Evolutionary conservation across 257 asterid species (phyloP).

Genomic region (Scutellaria barbata): DNA sequence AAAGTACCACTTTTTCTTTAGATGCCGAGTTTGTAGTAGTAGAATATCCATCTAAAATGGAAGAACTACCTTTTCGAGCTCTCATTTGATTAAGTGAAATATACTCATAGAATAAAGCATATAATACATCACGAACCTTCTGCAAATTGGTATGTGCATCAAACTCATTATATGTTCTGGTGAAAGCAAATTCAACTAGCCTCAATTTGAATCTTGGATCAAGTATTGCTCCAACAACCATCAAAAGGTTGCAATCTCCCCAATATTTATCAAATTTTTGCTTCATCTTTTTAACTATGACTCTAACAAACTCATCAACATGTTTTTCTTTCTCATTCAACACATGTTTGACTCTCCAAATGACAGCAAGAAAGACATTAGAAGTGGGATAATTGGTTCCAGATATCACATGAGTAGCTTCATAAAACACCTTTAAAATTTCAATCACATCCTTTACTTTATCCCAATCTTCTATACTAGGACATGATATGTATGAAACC

Average conservation of each 20-base stretch:
- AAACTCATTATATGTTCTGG: not conserved
- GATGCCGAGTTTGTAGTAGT: not conserved
- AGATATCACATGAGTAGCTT: too few species aligned
- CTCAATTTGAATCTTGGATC: conserved; percentile 1
- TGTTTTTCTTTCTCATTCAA: too few species aligned
- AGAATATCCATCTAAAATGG: not conserved
- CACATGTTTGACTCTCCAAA: too few species aligned
- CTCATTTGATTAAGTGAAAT: too few species aligned
- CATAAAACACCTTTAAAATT: too few species aligned
- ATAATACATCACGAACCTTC: too few species aligned
- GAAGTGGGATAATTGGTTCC: too few species aligned
- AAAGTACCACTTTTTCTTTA: not conserved
- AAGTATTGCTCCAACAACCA: not conserved
- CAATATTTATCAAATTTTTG: too few species aligned
- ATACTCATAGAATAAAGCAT: too few species aligned
- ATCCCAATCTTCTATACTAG: not conserved
- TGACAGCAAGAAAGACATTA: too few species aligned
- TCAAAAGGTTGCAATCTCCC: not conserved
- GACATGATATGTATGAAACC: not conserved
- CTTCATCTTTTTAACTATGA: too few species aligned
- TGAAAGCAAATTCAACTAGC: conserved; percentile 29
- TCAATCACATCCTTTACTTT: not conserved
- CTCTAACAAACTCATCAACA: too few species aligned
- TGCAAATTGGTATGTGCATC: not conserved
- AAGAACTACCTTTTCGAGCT: not conserved